Base-by-base conservation (phyloP, 2,329 filamentous ascomycete genomes). In the Bipolaris bicolor region DNA sequence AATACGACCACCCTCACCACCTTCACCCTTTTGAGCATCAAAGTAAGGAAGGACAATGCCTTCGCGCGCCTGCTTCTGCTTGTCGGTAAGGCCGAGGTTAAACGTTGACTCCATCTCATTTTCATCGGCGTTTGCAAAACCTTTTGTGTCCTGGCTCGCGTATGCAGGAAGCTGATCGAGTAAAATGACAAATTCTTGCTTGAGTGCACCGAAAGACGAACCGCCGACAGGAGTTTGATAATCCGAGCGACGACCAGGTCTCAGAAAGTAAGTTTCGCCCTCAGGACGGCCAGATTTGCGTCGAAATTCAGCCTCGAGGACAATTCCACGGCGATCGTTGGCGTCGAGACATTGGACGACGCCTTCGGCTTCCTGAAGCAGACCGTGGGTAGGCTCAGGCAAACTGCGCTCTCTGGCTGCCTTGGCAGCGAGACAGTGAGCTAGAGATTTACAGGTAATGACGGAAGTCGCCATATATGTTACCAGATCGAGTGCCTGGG, bases 21-120 rank as follows among this genome's bases (percentile, higher is more conserved):
- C 85, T 56, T 81, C 76, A 2, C 88, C 89, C 51, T 87, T 91
- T 82, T 99, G 95, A 22, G 95, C 95, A 80, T 99, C 95, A 77
- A 96, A 97, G 75, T 99, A 98, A 15, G 95, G 95, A 76, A 98
- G 75, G 39, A 98, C 90, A 7, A 99, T 91, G 0, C 90, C 91
- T 69, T 97, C 94, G 24, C 95, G 82, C 49, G 96, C 94, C 63
- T 84, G 83, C 67, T 90, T 85, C 79, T 99, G 95, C 80, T 95
- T 92, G 57, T 97, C 94, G 16, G 94, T 98, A 57, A 99, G 79
- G 0, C 89, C 88, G 3, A 99, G 78, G 63, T 90, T 89, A 73
- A 99, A 99, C 0, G 94, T 97, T 9, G 90, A 89, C 3, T 69
- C 75, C 2, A 71, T 78, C 1, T 69, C 76, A 16, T 68, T 49